These are phyloP conservation scores for Aureobasidium vineae DNA, from an alignment of 2,329 filamentous ascomycete genomes.

Conservation along the genomic window DNA sequence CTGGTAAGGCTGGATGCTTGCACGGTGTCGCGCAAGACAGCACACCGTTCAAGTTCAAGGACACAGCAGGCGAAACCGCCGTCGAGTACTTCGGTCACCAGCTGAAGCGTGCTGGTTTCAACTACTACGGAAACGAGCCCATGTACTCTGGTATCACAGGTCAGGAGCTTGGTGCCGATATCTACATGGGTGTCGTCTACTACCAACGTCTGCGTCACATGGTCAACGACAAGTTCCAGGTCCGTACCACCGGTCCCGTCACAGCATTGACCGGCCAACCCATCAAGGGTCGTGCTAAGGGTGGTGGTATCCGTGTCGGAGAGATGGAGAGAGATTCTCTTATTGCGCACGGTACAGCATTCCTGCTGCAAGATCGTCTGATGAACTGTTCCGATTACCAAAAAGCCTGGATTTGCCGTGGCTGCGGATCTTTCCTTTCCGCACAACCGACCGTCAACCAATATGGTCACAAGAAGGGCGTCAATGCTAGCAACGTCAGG, in stretches of 20 bases:
- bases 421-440: constrained; percentile 86
- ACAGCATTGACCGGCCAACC: constrained; percentile 90
- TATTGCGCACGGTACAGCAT: constrained; percentile 91
- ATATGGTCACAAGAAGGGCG: constrained; percentile 37
- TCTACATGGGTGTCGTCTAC: constrained; percentile 96
- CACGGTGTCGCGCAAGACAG: constrained; percentile 96
- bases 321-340: constrained; percentile 98
- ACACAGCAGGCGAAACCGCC: constrained; percentile 82
- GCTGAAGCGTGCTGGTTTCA: constrained; percentile 91
- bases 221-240: constrained; percentile 99
- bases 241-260: constrained; percentile 90
- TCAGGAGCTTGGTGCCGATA: constrained; percentile 88
- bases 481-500: constrained; percentile 33
- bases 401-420: constrained; percentile 82
- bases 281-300: constrained; percentile 93
- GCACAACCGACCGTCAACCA: constrained; percentile 70
- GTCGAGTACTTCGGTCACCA: constrained; percentile 96
- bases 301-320: constrained; percentile 97
- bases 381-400: constrained; percentile 97
- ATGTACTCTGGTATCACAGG: constrained; percentile 98
- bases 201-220: constrained; percentile 98
- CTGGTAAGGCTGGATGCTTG: constrained; percentile 89
- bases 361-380: constrained; percentile 88
- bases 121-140: constrained; percentile 97
- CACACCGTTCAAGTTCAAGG: constrained; percentile 82